Conservation (phyloP, 1,284 basidiomycete genomes). For the Golubevia pallescens region DNA sequence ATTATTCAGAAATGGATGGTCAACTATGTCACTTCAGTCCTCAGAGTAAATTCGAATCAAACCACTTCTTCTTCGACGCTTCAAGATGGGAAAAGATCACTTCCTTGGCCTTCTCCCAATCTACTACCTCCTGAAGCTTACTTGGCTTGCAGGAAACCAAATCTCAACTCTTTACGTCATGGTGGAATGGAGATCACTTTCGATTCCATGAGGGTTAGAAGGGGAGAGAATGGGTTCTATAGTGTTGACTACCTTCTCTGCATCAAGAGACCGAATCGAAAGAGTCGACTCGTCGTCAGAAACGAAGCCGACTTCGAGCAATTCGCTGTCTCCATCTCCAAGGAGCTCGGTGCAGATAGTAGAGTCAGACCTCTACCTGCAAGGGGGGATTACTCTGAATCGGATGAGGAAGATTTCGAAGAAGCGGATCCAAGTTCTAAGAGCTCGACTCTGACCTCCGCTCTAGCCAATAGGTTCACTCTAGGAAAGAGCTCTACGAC, state of each 20-base stretch:
- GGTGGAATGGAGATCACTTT: constrained; percentile 23
- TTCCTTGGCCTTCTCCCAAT: constrained; percentile 43
- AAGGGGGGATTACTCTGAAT: background rate
- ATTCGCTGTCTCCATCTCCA: constrained; percentile 35
- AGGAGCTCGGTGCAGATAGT: constrained; percentile 39
- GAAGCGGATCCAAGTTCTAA: background rate
- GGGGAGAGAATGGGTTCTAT: background rate
- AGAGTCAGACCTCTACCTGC: constrained; percentile 45
- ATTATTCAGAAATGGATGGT: constrained; percentile 36
- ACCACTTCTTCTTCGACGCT: constrained; percentile 34
- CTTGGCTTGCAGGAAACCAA: constrained; percentile 45
- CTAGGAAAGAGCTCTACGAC: background rate
- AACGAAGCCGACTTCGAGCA: constrained; percentile 55
- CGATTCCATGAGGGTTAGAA: background rate
- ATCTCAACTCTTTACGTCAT: constrained; percentile 36
- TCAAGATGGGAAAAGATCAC: constrained; percentile 29
- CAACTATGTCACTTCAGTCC: constrained; percentile 40
- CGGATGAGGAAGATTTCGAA: background rate
- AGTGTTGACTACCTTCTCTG: constrained; percentile 39
- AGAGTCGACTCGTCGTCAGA: constrained; percentile 46
- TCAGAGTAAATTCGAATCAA: constrained; percentile 36
- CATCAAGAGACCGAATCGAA: constrained; percentile 45
- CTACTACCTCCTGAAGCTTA: constrained; percentile 51
- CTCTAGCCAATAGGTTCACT: background rate
- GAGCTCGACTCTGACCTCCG: background rate